Conservation (phyloP, 495 filamentous ascomycete species). For the Xylaria palmicola region DNA sequence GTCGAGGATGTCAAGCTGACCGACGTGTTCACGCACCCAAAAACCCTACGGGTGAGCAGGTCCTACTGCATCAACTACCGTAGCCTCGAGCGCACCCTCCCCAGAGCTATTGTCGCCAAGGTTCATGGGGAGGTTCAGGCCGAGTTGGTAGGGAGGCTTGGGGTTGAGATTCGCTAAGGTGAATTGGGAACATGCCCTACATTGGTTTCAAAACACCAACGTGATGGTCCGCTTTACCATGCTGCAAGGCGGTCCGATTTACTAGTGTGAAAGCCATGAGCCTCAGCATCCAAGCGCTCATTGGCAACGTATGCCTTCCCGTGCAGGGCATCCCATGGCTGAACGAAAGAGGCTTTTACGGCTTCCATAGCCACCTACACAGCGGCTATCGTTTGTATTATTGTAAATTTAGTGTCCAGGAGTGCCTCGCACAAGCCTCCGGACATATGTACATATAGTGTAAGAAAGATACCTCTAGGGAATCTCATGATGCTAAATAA, state of each 20-base stretch:
- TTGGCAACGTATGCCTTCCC: neutral
- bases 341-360: neutral
- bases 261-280: neutral
- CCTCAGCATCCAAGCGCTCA: neutral
- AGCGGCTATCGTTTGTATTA: neutral
- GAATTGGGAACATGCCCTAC: neutral
- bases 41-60: conserved; percentile 74
- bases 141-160: conserved; percentile 63
- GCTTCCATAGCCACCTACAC: neutral
- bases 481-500: too few relatives aligned
- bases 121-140: conserved; percentile 66
- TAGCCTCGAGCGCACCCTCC: conserved; percentile 84
- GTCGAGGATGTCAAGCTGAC: conserved; percentile 80
- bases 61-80: conserved; percentile 93
- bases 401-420: neutral
- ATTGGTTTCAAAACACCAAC: neutral
- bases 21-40: conserved; percentile 89
- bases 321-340: too few relatives aligned
- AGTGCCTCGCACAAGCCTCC: neutral
- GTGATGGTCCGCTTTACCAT: neutral
- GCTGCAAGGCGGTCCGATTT: neutral
- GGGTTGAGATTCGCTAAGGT: conserved; percentile 74
- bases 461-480: neutral
- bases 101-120: conserved; percentile 70
- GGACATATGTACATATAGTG: neutral